These are phyloP conservation scores for Aspergillus sp. DNA, from an alignment of 2,329 filamentous ascomycete species.

Conservation along the genomic window DNA sequence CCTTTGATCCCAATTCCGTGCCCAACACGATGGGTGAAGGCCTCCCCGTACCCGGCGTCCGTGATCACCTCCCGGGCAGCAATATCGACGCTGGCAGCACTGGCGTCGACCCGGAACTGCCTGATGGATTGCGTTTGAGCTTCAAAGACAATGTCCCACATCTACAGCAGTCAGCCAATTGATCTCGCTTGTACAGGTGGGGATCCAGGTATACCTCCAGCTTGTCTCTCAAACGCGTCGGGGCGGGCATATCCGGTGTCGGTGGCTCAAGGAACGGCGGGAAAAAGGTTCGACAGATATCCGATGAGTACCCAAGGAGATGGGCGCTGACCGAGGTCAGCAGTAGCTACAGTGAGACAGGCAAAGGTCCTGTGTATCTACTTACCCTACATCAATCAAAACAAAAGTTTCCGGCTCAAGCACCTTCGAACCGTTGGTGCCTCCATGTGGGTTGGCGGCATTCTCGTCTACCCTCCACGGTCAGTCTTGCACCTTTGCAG, in stretches of 20 bases:
- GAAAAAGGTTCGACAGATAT: slow-evolving; percentile 66
- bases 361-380: neutral
- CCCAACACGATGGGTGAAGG: slow-evolving; percentile 64
- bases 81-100: slow-evolving; percentile 62
- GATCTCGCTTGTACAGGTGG: neutral
- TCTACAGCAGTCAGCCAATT: slow-evolving; percentile 27
- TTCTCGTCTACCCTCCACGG: slow-evolving; percentile 32
- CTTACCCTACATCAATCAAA: slow-evolving; percentile 61
- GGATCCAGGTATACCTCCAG: slow-evolving; percentile 29
- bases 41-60: slow-evolving; percentile 59
- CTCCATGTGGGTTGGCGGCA: slow-evolving; percentile 45
- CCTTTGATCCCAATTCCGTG: slow-evolving; percentile 68
- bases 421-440: slow-evolving; percentile 50
- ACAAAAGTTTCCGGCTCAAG: slow-evolving; percentile 59
- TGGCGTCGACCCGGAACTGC: slow-evolving; percentile 54
- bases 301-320: slow-evolving; percentile 63
- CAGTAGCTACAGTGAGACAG: neutral
- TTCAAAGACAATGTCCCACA: slow-evolving; percentile 64
- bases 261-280: slow-evolving; percentile 38
- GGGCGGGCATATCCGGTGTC: slow-evolving; percentile 9
- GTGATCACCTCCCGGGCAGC: slow-evolving; percentile 61
- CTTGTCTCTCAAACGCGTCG: slow-evolving; percentile 48
- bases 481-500: neutral
- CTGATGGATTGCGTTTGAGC: slow-evolving; percentile 60
- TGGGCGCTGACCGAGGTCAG: slow-evolving; percentile 48